Conservation (phyloP, 1,284 basidiomycete genomes). For the Xerocomus minutiporus region DNA sequence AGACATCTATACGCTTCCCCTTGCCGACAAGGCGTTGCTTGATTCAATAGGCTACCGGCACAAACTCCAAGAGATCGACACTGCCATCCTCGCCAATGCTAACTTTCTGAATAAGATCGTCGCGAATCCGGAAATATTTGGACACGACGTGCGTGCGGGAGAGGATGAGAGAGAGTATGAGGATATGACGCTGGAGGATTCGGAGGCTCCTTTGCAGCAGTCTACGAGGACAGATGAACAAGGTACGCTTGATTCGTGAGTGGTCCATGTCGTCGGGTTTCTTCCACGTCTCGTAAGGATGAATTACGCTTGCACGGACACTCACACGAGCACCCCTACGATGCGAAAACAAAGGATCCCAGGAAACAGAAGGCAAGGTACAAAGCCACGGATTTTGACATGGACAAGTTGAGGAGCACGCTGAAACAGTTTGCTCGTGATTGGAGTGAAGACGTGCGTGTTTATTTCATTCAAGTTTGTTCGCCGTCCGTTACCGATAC, state of each 20-base stretch:
- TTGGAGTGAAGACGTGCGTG: constrained; percentile 76
- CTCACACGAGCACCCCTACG: constrained; percentile 21
- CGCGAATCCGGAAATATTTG: constrained; percentile 70
- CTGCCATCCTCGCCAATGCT: constrained; percentile 66
- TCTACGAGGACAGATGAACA: constrained; percentile 1
- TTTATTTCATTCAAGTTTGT: neutral
- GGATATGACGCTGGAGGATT: neutral
- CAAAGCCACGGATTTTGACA: constrained; percentile 63
- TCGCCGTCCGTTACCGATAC: neutral
- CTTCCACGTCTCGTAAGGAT: constrained; percentile 11
- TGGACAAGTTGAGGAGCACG: constrained; percentile 86
- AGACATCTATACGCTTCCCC: constrained; percentile 60
- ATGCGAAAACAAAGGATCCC: constrained; percentile 26
- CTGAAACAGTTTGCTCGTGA: constrained; percentile 89
- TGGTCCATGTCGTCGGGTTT: neutral
- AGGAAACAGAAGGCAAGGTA: constrained; percentile 30
- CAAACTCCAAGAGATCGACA: constrained; percentile 63
- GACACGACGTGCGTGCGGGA: constrained; percentile 39
- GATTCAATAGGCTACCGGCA: constrained; percentile 59
- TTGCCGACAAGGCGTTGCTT: constrained; percentile 57
- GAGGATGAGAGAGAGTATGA: constrained; percentile 10
- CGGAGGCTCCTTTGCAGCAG: neutral
- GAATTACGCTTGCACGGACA: constrained; percentile 32
- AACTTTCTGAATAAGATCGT: constrained; percentile 64
- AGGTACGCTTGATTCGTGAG: constrained; percentile 10